A percentile compares a stretch with the other conserved stretches of the same genome.
Evolutionary conservation across 202 grass and related monocot species (phyloP).

Genomic region (Carex arenaria): DNA sequence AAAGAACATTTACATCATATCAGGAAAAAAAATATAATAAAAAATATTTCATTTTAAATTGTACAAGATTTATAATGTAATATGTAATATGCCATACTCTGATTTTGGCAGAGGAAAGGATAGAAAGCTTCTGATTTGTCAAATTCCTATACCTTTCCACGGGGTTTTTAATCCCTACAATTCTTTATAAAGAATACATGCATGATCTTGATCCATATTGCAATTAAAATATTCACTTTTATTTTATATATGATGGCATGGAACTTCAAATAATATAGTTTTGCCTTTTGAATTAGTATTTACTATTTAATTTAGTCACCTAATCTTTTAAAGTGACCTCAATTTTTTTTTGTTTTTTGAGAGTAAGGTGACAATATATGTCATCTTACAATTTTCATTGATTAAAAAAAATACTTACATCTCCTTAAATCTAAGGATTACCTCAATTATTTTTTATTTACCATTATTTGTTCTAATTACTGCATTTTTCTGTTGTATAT

Average conservation of each 20-base stretch:
- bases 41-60: not conserved
- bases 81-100: not conserved
- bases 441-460: too few species aligned
- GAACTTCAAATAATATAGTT: not conserved
- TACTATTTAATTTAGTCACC: too few species aligned
- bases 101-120: not conserved
- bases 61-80: not conserved
- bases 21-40: not conserved
- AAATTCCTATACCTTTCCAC: not conserved
- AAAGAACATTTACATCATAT: too few species aligned
- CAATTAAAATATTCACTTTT: not conserved
- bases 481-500: not conserved
- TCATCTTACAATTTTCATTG: too few species aligned
- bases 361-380: too few species aligned
- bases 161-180: not conserved
- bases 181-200: not conserved
- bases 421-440: too few species aligned
- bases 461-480: not conserved
- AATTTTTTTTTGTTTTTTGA: too few species aligned
- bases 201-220: not conserved
- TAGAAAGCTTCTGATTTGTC: not conserved
- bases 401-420: too few species aligned
- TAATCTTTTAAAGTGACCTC: too few species aligned
- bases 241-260: not conserved
- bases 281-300: not conserved